Evolutionary conservation across 805 yeast species (phyloP).

Genomic region (Pichia thaimueangensis): DNA sequence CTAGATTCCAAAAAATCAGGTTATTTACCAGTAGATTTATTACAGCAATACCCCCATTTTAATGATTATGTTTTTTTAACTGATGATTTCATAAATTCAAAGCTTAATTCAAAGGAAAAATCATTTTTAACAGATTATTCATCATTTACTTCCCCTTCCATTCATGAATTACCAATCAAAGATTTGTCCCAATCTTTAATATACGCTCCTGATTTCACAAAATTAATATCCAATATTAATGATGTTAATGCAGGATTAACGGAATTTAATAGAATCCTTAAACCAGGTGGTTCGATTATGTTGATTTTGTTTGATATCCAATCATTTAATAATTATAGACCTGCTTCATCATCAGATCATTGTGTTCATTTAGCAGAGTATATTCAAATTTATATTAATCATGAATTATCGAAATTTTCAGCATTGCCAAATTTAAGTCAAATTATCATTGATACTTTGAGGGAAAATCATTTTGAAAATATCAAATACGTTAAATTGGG

Average conservation of each 20-base stretch:
- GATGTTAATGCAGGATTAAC: constrained; percentile 18
- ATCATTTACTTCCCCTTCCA: constrained; percentile 26
- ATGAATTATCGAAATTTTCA: constrained; percentile 6
- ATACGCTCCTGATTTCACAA: constrained; percentile 23
- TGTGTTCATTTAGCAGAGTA: constrained; percentile 7
- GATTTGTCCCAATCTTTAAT: constrained; percentile 26
- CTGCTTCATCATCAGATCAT: background rate
- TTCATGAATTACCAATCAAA: constrained; percentile 23
- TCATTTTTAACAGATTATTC: constrained; percentile 26
- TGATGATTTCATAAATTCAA: constrained; percentile 17
- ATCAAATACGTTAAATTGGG: constrained; percentile 7
- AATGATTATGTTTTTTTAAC: constrained; percentile 15
- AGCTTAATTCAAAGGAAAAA: constrained; percentile 20
- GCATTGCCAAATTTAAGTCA: constrained; percentile 2
- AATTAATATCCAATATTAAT: constrained; percentile 15
- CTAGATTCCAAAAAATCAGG: constrained; percentile 23
- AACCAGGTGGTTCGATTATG: constrained; percentile 27
- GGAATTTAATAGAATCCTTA: constrained; percentile 28
- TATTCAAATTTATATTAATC: constrained; percentile 6
- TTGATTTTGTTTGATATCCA: constrained; percentile 26
- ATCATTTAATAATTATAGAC: constrained; percentile 6
- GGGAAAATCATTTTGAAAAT: constrained; percentile 1
- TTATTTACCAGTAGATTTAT: constrained; percentile 15
- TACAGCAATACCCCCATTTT: constrained; percentile 21
- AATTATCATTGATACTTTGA: background rate